Base-by-base conservation (phyloP, 176 grass and related monocot genomes). In the Melocanna baccifera region DNA sequence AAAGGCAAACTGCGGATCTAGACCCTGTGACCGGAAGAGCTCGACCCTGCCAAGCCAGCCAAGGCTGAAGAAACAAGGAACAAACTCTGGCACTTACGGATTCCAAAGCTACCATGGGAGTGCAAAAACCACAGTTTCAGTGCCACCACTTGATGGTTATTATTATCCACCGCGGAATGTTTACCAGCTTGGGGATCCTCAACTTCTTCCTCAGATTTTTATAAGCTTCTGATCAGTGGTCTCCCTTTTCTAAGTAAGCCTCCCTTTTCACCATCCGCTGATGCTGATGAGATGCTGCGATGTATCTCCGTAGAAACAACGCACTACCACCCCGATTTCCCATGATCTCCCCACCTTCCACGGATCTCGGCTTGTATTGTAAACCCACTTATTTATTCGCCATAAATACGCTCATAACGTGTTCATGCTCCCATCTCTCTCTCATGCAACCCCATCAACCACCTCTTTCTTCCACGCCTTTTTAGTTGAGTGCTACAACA, bases 161-260 rank as follows among this genome's bases (percentile, higher is more conserved):
- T 68, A 55, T 76, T 67, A 76, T 51, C 47, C 62, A 26, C 62
- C 59, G 68, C 73, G 75, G 89, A 90, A 87, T 87, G 84, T 90
- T 71, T 71, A 77, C 79, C 61, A 11, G 66, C 89, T 56, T 62
- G 26, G 80, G 89, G 84, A 90, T 87, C 89, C 58, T 71, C 84
- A 79, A 67, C 79, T 87, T 79, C 84, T 39, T 34, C 58, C 34
- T 28, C 75, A 77, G 20, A 90, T 65, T 90, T 57, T 22, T 73
- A 39, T 78, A 37, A 2, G 61, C 59, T 46, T 47, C 12, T 47
- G 45, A 47, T n/a, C 15, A 10, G 47, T n/a, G n/a, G 29, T 46
- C 57, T 12, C 9, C n/a, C 14, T 30, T 74, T 66, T 55, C 7
- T 73, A 56, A 55, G 57, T 36, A 30, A 81, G 34, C 30, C 25